Conservation (phyloP, 1,284 basidiomycete genomes). For the Tilletia indica region DNA sequence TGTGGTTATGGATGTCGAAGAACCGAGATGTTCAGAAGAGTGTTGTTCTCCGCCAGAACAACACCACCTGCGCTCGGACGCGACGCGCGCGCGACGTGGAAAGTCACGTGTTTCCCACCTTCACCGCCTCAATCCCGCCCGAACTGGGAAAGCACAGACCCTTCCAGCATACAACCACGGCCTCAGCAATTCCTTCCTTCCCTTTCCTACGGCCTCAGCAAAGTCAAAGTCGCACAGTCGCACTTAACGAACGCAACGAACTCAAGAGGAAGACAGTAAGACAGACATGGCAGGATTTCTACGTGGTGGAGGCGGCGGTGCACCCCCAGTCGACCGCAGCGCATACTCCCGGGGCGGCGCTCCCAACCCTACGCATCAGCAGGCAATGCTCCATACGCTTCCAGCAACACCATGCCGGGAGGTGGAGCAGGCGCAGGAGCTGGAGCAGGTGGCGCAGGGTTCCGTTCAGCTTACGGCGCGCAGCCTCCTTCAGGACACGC, state of each 20-base stretch:
- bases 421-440: too few relatives aligned
- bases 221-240: not conserved
- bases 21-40: not conserved
- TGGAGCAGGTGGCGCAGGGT: conserved; percentile 18
- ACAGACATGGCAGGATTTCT: conserved; percentile 37
- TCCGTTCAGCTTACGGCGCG: conserved; percentile 2
- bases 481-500: not conserved
- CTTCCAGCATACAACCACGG: not conserved
- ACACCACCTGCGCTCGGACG: not conserved
- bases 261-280: too few relatives aligned
- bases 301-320: conserved; percentile 28
- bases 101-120: not conserved
- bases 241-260: not conserved
- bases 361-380: conserved; percentile 16
- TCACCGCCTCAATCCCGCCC: not conserved
- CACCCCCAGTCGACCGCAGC: conserved; percentile 19
- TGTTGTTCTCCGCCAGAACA: not conserved
- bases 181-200: too few relatives aligned
- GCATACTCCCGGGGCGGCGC: conserved; percentile 24
- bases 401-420: conserved; percentile 13
- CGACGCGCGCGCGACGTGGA: not conserved
- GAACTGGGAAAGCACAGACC: not conserved
- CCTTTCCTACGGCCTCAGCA: not conserved
- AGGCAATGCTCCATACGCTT: conserved; percentile 16
- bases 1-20: not conserved